Evolutionary conservation across 2,329 filamentous ascomycete genomes (phyloP), one percentile per base, ranked within the genome.

Genomic region (Hirsutella thompsonii): DNA sequence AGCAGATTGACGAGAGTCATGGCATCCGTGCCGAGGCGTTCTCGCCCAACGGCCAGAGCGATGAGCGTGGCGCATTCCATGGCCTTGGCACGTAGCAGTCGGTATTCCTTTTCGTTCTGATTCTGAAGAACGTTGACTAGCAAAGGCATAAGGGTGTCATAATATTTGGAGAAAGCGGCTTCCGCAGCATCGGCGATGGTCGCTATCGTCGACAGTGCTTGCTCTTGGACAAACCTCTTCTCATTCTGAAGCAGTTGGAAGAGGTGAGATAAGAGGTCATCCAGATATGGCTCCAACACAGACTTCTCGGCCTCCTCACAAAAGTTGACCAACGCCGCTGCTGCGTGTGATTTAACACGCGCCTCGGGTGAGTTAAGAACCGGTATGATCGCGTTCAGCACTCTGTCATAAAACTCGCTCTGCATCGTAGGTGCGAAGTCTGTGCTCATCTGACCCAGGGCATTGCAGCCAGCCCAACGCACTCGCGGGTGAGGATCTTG

Each of bases 61-160:
- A 98, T 98, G 35, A 98, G 69, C 8, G 92, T 98, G 16, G 92
- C 90, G 57, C 92, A 98, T 63, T 98, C 92, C 92, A 98, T 98
- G 3, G 92, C 92, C 69, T 98, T 98, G 38, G 92, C 92, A 44
- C 90, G 79, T 32, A 98, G 74, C 37, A 96, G 69, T 41, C 90
- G 76, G 62, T 89, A 89, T 55, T 98, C 92, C 65, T 94, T 95
- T 40, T 89, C 86, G 53, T 89, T 90, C 55, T 95, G 88, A 51
- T 88, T 79, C 55, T 81, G 82, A 39, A 98, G 67, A 9, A 96
- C 90, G 46, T 82, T 84, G 61, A 96, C 89, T 8, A 98, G 72
- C 38, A 95, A 70, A 14, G 92, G 92, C 92, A 98, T 98, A 30
- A 98, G 71, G 6, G 83, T 90, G 49, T 90, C 83, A 61, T 98